phyloP scores from a whole-genome alignment of 2,329 filamentous ascomycete genomes.

The Orbilia oligospora region DNA sequence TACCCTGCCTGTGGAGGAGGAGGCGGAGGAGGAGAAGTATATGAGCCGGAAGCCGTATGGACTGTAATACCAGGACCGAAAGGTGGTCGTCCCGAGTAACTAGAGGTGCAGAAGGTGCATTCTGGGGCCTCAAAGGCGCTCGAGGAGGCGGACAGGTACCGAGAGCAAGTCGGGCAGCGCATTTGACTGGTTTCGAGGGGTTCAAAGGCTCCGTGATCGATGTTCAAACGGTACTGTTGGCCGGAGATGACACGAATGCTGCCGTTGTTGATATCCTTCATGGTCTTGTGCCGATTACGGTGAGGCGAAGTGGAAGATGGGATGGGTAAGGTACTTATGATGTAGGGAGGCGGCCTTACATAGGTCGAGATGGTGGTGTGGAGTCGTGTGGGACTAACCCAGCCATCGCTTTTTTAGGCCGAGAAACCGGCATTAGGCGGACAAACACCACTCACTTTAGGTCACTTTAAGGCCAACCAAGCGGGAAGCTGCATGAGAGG shows the following conservation, averaged over 20 bases:
- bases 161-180: constrained; percentile 57
- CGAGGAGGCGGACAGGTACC: constrained; percentile 51
- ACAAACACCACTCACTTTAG: background rate
- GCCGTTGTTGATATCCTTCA: constrained; percentile 49
- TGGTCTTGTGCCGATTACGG: constrained; percentile 16
- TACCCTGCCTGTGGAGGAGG: constrained; percentile 19
- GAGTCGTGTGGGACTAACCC: constrained; percentile 19
- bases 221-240: constrained; percentile 37
- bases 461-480: constrained; percentile 19
- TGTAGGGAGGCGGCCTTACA: constrained; percentile 1
- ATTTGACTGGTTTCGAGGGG: constrained; percentile 23
- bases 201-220: constrained; percentile 34
- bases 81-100: constrained; percentile 29
- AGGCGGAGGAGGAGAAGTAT: background rate
- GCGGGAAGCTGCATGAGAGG: constrained; percentile 23
- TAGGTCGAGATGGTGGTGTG: constrained; percentile 15
- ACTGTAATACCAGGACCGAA: constrained; percentile 38
- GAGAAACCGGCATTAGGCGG: constrained; percentile 25
- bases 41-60: constrained; percentile 32
- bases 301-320: constrained; percentile 11
- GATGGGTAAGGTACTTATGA: constrained; percentile 19
- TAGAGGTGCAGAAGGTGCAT: constrained; percentile 55
- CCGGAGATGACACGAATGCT: constrained; percentile 37
- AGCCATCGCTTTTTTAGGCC: constrained; percentile 57
- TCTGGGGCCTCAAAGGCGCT: constrained; percentile 22